Conservation (phyloP, 495 filamentous ascomycete species). For the Letharia columbiana region DNA sequence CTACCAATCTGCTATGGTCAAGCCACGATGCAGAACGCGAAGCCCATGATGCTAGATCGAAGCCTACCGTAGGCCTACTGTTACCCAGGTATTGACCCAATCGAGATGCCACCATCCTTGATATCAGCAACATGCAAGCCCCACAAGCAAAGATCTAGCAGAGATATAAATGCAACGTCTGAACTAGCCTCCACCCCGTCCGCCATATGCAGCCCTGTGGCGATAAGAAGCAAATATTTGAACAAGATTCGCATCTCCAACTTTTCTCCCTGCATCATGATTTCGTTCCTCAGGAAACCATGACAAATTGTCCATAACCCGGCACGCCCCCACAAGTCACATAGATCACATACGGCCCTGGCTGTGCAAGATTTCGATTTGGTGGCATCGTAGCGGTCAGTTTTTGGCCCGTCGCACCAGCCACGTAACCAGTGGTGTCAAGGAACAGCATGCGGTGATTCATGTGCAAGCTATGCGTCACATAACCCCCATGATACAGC, state of each 20-base stretch:
- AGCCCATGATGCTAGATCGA: background rate
- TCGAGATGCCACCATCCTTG: background rate
- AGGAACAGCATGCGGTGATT: constrained; percentile 51
- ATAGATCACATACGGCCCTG: constrained; percentile 56
- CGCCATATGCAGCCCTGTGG: constrained; percentile 1
- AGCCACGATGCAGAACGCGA: background rate
- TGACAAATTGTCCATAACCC: constrained; percentile 46
- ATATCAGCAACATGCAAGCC: background rate
- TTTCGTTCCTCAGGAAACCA: constrained; percentile 14
- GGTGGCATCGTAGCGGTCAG: constrained; percentile 47
- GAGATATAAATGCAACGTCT: background rate
- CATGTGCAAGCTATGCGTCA: constrained; percentile 57
- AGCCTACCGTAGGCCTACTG: background rate
- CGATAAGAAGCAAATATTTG: background rate
- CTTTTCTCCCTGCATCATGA: background rate
- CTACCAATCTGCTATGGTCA: background rate
- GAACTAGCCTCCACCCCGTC: background rate
- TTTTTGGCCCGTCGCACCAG: constrained; percentile 36
- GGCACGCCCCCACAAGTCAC: constrained; percentile 53
- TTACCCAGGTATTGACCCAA: background rate
- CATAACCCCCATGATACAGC: constrained; percentile 53
- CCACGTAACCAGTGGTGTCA: constrained; percentile 41
- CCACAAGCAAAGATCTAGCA: background rate
- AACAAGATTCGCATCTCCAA: background rate
- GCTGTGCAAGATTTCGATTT: constrained; percentile 45